Base-by-base conservation (phyloP, 495 filamentous ascomycete genomes). In the Corynascus novoguineensis region DNA sequence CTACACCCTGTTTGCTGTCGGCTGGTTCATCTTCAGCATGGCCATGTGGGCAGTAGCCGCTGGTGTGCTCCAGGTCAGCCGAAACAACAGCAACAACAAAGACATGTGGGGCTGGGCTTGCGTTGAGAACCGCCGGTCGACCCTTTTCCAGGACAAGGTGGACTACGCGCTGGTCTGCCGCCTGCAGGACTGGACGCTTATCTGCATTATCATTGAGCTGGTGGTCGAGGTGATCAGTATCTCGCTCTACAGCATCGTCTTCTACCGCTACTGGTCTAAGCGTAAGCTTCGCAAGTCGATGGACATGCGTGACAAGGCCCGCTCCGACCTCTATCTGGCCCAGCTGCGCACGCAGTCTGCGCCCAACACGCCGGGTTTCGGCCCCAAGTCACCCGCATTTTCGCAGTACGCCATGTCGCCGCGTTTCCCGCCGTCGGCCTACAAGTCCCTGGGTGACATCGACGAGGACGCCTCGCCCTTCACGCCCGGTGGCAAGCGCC, bases 81-180 rank as follows among this genome's bases (percentile, higher is more conserved):
- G 87, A 65, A 75, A 80, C 59, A 85, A 82, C 66, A 86, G 84
- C 62, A 73, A 82, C 37, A 86, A 83, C 55, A 79, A 96, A 64
- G 93, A 97, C 68, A 78, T 99, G 64, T 99, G 93, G 93, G 92
- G 91, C 27, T 99, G 93, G 93, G 80, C 89, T 4, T 99, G 93
- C 67, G 87, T 89, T 27, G 80, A 96, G 59, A 97, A 97, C 68
- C 85, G 82, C 46, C 83, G 93, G 49, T 71, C 84, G 37, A 69
- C 87, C 55, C 71, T 95, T 22, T 44, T 24, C 96, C 90, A 69
- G 68, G 82, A 55, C 72, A 90, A 89, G 49, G 80, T 99, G 57
- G 81, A 91, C 71, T 99, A 97, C 73, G 82, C 81, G 45, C 84
- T 99, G n/a, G 80, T 97, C 64, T 99, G 93, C 77, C 88, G 93